A percentile compares a stretch with the other conserved stretches of the same genome.
These are phyloP conservation scores for Ogataea henricii DNA, from an alignment of 805 yeast genomes.

Conservation along the genomic window DNA sequence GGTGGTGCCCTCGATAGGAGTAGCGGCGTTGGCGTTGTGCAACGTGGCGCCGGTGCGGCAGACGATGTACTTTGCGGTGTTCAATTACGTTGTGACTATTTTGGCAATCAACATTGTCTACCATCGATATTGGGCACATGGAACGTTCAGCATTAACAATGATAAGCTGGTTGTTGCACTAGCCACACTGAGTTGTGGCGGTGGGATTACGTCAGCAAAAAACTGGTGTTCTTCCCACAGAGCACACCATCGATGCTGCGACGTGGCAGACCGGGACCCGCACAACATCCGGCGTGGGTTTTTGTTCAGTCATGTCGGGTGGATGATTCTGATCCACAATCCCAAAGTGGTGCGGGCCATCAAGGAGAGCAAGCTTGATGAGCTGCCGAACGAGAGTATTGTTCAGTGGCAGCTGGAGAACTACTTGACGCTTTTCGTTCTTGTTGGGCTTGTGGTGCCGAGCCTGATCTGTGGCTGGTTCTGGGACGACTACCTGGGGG, in stretches of 20 bases:
- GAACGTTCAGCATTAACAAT: constrained; percentile 48
- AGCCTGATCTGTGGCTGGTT: constrained; percentile 59
- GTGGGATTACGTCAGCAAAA: constrained; percentile 73
- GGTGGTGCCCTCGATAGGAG: constrained; percentile 50
- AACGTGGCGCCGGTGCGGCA: constrained; percentile 18
- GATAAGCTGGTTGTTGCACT: constrained; percentile 48
- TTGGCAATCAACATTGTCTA: constrained; percentile 82
- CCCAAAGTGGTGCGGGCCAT: constrained; percentile 48
- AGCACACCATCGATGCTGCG: constrained; percentile 88
- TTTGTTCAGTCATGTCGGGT: constrained; percentile 83
- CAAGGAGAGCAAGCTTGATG: constrained; percentile 51
- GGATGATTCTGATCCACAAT: constrained; percentile 74
- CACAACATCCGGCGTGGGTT: constrained; percentile 81
- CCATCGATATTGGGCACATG: constrained; percentile 75
- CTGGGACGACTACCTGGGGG: constrained; percentile 79
- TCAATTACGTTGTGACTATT: constrained; percentile 61
- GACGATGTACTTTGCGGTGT: constrained; percentile 52
- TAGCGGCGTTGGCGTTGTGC: constrained; percentile 6
- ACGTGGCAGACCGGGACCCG: constrained; percentile 81
- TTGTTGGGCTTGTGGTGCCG: constrained; percentile 60
- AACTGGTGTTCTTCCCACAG: constrained; percentile 85
- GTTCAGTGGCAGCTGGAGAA: constrained; percentile 72
- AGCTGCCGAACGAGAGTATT: constrained; percentile 59
- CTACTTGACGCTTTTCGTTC: constrained; percentile 54
- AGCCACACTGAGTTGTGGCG: constrained; percentile 66